Evolutionary conservation across 768 basidiomycete species (phyloP), one percentile per base, ranked within the genome.

Genomic region (Postia placenta): DNA sequence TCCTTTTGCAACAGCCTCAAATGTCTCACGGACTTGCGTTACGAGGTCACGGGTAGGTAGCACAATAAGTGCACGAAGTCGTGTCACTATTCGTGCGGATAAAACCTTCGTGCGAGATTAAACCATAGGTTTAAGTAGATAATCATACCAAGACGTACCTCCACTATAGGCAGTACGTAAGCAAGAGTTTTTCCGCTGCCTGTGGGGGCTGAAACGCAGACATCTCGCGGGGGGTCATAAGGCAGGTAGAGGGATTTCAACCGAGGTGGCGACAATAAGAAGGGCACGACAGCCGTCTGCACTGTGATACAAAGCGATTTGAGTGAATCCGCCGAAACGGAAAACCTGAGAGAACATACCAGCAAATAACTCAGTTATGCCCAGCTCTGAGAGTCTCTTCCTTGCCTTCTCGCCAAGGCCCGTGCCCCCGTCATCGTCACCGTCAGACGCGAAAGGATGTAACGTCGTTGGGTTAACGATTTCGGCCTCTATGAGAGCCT

Each of bases 161-260:
- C 92, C 25, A 96, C 74, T 47, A 97, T 87, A 1, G 96, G 96
- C 27, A 98, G 69, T 1, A 85, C 89, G 68, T 99, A 99, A n/a
- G 92, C 89, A 24, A 99, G 74, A 0, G 95, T 99, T 67, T 99
- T 99, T 0, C 96, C 96, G 57, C 93, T 96, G 20, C 96, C 96
- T 0, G 96, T 99, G 0, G 96, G 96, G 1, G 96, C 96, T 6
- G 92, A 96, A 11, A 95, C 88, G 56, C 93, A 94, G 11, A 93
- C 76, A 66, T 99, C 96, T 23, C 75, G 75, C 23, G 83, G 83
- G 28, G 79, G 74, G 49, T 76, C 62, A 56, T 79, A 83, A 0
- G 89, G 83, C 37, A 74, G 69, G 59, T 91, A 90, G 9, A 92
- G 65, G 1, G 71, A 64, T 43, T 70, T 63, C 35, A 74, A 64